Evolutionary conservation across 2,329 filamentous ascomycete genomes (phyloP).

Genomic region (Trichophyton rubrum): DNA sequence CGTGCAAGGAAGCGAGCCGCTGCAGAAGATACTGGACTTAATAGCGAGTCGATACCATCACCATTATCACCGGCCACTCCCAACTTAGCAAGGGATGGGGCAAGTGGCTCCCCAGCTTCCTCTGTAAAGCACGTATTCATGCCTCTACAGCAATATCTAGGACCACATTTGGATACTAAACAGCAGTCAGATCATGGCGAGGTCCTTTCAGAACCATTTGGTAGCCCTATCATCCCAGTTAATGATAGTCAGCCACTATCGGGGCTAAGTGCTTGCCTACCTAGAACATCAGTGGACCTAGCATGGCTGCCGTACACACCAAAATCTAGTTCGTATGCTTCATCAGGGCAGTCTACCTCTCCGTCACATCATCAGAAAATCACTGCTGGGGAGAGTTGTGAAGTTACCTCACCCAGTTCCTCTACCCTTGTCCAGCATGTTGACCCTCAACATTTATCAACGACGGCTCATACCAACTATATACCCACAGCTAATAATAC

Average conservation of each 20-base stretch:
- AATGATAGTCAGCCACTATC: not conserved
- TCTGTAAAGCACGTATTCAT: not conserved
- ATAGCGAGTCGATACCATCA: not conserved
- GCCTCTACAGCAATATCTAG: not conserved
- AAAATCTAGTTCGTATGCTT: not conserved
- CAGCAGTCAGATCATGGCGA: not conserved
- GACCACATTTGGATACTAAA: not conserved
- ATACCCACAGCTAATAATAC: not conserved
- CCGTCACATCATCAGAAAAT: not conserved
- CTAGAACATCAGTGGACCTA: not conserved
- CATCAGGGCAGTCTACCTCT: not conserved
- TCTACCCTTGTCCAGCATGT: not conserved
- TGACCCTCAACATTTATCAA: not conserved
- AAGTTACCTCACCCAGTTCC: not conserved
- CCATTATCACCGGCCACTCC: not conserved
- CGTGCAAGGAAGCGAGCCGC: conserved; percentile 29
- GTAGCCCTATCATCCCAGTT: not conserved
- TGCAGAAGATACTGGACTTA: not conserved
- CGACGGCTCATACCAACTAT: not conserved
- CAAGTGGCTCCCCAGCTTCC: not conserved
- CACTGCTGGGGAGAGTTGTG: not conserved
- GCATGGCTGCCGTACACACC: not conserved
- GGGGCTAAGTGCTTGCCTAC: not conserved
- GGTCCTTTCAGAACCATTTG: not conserved
- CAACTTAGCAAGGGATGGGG: not conserved